A percentile compares a stretch with the other conserved stretches of the same genome.
Evolutionary conservation across 768 basidiomycete species (phyloP).

Genomic region (Chiua virens): DNA sequence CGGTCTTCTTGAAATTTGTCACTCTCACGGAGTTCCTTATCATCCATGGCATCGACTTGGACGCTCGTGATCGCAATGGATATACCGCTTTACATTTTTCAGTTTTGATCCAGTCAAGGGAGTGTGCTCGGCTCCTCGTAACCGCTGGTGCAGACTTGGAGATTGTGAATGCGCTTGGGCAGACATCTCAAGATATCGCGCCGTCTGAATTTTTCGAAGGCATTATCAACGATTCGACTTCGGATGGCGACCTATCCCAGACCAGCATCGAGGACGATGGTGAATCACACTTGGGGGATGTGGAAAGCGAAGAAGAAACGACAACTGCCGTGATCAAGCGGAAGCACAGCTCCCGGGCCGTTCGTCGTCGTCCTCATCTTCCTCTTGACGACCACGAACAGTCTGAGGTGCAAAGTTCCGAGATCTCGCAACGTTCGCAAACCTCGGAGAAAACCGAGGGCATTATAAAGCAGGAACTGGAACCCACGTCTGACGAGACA

Average conservation of each 20-base stretch:
- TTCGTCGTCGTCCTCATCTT: slow-evolving; percentile 30
- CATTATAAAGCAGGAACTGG: slow-evolving; percentile 22
- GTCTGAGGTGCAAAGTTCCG: background rate
- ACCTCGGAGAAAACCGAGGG: slow-evolving; percentile 5
- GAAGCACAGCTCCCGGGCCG: slow-evolving; percentile 33
- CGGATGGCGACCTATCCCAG: slow-evolving; percentile 25
- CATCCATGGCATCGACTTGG: slow-evolving; percentile 69
- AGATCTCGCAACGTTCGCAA: slow-evolving; percentile 1
- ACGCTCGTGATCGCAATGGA: slow-evolving; percentile 86
- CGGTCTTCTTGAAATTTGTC: slow-evolving; percentile 75
- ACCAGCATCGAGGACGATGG: slow-evolving; percentile 37
- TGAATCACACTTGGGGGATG: slow-evolving; percentile 69
- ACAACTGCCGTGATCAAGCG: slow-evolving; percentile 32
- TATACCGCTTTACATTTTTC: slow-evolving; percentile 90
- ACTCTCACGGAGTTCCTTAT: slow-evolving; percentile 72
- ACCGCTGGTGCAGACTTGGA: slow-evolving; percentile 78
- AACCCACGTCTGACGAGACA: slow-evolving; percentile 32
- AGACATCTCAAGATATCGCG: slow-evolving; percentile 64
- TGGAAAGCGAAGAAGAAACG: slow-evolving; percentile 61
- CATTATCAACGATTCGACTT: slow-evolving; percentile 19
- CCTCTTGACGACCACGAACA: slow-evolving; percentile 19
- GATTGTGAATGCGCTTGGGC: slow-evolving; percentile 70
- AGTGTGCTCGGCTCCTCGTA: slow-evolving; percentile 68
- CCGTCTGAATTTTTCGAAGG: slow-evolving; percentile 46
- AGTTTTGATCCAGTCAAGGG: slow-evolving; percentile 58